These are phyloP conservation scores for Botrytis deweyae DNA, from an alignment of 2,329 filamentous ascomycete genomes.

Conservation along the genomic window DNA sequence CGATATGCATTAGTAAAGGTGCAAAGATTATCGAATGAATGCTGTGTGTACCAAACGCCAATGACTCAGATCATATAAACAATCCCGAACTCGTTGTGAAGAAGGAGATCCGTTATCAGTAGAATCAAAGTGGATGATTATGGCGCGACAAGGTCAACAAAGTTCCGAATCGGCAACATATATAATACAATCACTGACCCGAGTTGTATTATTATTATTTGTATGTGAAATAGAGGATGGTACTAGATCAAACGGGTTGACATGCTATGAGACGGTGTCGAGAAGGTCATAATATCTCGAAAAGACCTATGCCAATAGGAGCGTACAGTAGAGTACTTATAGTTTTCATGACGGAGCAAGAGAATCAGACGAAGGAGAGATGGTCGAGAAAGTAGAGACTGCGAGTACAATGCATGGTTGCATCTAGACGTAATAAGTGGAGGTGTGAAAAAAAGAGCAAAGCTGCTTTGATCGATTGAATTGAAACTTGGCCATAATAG, in stretches of 20 bases:
- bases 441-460: slow-evolving; percentile 10
- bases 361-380: background rate
- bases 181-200: background rate
- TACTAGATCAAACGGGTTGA: slow-evolving; percentile 3
- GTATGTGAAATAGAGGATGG: background rate
- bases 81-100: background rate
- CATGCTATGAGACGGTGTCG: background rate
- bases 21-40: background rate
- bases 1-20: slow-evolving; percentile 11
- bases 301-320: background rate
- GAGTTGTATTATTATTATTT: background rate
- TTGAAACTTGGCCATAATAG: background rate
- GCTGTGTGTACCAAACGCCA: slow-evolving; percentile 8
- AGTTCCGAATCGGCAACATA: background rate
- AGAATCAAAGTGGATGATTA: background rate
- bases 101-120: background rate
- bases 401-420: slow-evolving; percentile 20
- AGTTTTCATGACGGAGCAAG: slow-evolving; percentile 15
- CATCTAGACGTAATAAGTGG: slow-evolving; percentile 18
- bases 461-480: slow-evolving; percentile 6
- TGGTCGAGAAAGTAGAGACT: background rate
- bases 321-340: slow-evolving; percentile 16
- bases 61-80: background rate
- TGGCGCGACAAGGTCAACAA: background rate
- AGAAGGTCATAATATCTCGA: slow-evolving; percentile 17